These are phyloP conservation scores for Rhynchosporium graminicola DNA, from an alignment of 2,329 filamentous ascomycete species.

Conservation along the genomic window DNA sequence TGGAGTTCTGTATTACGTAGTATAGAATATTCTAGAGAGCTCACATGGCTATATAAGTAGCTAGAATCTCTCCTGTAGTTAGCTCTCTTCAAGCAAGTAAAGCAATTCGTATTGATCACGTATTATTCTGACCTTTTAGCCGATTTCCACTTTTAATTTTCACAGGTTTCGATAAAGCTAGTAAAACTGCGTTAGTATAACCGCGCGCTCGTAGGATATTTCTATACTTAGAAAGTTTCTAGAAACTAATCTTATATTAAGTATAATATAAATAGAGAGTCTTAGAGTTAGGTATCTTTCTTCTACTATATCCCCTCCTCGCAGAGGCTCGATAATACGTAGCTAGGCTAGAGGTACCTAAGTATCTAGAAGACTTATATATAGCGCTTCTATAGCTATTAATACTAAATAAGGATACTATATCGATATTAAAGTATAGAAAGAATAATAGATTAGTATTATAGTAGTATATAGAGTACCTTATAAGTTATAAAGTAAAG, in stretches of 20 bases:
- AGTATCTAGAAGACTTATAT: constrained; percentile 5
- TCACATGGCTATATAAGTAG: too few relatives aligned
- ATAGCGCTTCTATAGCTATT: constrained; percentile 15
- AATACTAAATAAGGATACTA: constrained; percentile 13
- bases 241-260: constrained; percentile 1
- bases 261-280: constrained; percentile 1
- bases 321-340: constrained; percentile 18
- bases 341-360: constrained; percentile 1
- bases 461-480: constrained; percentile 17
- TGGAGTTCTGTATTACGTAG: too few relatives aligned
- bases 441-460: constrained; percentile 18
- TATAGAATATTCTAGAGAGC: too few relatives aligned
- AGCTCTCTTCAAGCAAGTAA: too few relatives aligned
- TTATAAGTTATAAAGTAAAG: constrained; percentile 12
- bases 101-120: too few relatives aligned
- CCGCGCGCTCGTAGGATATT: background rate
- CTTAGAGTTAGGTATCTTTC: constrained; percentile 21
- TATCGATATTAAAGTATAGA: constrained; percentile 17
- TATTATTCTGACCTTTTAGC: too few relatives aligned
- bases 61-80: too few relatives aligned
- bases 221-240: background rate
- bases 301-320: constrained; percentile 23
- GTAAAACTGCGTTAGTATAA: background rate
- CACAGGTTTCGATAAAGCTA: constrained; percentile 1
- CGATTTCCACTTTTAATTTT: too few relatives aligned